Base-by-base conservation (phyloP, 176 grass and related monocot species). In the Oryza coarctata region DNA sequence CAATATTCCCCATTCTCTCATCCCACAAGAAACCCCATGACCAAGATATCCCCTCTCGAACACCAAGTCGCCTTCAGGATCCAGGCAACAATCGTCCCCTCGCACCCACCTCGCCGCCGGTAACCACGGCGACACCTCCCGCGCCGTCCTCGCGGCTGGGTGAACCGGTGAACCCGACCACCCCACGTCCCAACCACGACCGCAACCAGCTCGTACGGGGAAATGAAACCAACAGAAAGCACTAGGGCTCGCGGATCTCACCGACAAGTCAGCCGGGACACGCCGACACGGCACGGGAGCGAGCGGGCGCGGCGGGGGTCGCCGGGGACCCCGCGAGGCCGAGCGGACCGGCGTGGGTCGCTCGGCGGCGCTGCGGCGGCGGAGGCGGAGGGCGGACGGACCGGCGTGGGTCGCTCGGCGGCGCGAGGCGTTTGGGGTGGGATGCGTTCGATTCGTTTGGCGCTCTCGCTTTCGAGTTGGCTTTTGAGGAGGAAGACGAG, bases 391-490 rank as follows among this genome's bases (percentile, higher is more conserved):
- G 72, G 57, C 9, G 15, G 1, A 13, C 17, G 76, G 38, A 78
- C 23, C 39, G 76, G 50, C 50, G 50, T 2, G 50, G 50, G 6
- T 15, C 27, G 31, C 41, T 32, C 25, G 65, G 13, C 25, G 7
- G 36, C 17, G 23, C 17, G 25, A n/a, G 1, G 43, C 13, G 36
- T 7, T 55, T 20, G 47, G 8, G 22, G 22, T 1, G 2, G 36
- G 44, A 8, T 23, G 47, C 13, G 13, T 58, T 81, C 32, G 27
- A 84, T 79, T 84, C 38, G 81, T 85, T 89, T 89, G 87, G 87
- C 82, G 87, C 87, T 84, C 68, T 81, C 50, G 87, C 70, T 84
- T 89, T 80, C 63, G 87, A 84, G 69, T 61, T 29, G 80, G 61
- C 27, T 15, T 12, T 17, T n/a, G 58, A 10, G 73, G 20, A 13